Base-by-base conservation (phyloP, 805 yeast genomes). In the Martiniozyma abietophila region DNA sequence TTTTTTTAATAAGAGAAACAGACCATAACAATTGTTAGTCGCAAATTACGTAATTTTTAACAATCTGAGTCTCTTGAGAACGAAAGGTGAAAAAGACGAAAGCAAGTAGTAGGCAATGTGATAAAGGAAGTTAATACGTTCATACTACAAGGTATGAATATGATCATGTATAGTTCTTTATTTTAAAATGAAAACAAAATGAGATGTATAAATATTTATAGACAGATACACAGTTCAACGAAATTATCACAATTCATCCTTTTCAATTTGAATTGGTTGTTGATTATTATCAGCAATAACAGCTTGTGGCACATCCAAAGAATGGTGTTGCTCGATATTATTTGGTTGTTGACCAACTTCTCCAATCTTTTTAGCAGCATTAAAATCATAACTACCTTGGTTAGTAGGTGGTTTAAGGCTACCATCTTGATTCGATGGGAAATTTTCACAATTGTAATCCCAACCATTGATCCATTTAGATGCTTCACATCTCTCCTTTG, bases 361-460 rank as follows among this genome's bases (percentile, higher is more conserved):
- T 19, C 38, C 38, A 4, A 36, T 32, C 27, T 38, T 40, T 12
- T 42, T 15, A 19, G 49, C 52, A 21, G 37, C 32, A 17, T 47
- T 42, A 25, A 48, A 46, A 23, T 48, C 36, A 29, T 41, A 24
- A 12, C 42, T 38, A 33, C 43, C 38, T 22, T 27, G 24, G 20
- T 27, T 28, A 3, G 30, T 37, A 2, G 36, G 18, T 20, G 38
- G 32, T 11, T 29, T 22, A 15, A 29, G 20, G 14, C 40, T 24
- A 20, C 26, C 25, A 24, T 40, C 39, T 20, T 36, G 42, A 11
- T 25, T 32, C 6, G 48, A 56, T 27, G 63, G 64, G 55, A 71
- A 85, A 10, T 65, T 47, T 41, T 61, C 64, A 62, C 99, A 92
- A 51, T 79, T 80, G 53, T 76, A 92, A 66, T 92, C 98, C 98